phyloP scores from a whole-genome alignment of 2,329 filamentous ascomycete species.

The Calycina herbarum region DNA sequence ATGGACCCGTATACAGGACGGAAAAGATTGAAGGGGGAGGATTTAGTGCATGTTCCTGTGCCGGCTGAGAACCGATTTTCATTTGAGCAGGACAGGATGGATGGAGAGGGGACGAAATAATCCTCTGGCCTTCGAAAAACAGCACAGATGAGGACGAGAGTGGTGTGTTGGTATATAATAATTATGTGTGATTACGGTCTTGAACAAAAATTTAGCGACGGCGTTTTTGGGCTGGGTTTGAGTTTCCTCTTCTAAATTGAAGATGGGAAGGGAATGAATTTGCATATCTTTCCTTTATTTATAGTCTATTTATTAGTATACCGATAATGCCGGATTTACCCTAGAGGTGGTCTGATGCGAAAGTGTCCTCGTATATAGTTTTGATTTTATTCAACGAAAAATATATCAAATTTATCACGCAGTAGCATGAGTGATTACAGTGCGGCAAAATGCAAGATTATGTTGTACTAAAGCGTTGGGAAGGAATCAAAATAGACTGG shows the following conservation, averaged over 20 bases:
- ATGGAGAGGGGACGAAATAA: conserved; percentile 17
- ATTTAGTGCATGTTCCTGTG: conserved; percentile 32
- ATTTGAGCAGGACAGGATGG: conserved; percentile 31
- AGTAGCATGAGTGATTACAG: neutral
- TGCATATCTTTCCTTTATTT: neutral
- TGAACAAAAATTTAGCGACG: conserved; percentile 18
- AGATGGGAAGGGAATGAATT: neutral
- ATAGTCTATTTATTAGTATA: neutral
- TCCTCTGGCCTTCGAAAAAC: neutral
- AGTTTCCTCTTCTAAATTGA: neutral
- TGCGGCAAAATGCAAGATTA: neutral
- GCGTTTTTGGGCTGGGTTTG: conserved; percentile 12
- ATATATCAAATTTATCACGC: neutral
- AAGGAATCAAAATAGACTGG: too few relatives aligned
- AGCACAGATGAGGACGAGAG: conserved; percentile 2
- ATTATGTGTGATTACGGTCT: neutral
- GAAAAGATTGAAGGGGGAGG: conserved; percentile 27
- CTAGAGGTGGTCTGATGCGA: neutral
- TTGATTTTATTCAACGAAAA: neutral
- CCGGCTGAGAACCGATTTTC: conserved; percentile 30
- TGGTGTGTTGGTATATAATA: neutral
- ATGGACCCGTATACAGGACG: conserved; percentile 24
- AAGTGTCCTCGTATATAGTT: neutral
- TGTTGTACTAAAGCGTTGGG: too few relatives aligned
- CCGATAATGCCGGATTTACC: neutral